These are phyloP conservation scores for Jamesozyma gamospora DNA, from an alignment of 805 yeast genomes.

Conservation along the genomic window DNA sequence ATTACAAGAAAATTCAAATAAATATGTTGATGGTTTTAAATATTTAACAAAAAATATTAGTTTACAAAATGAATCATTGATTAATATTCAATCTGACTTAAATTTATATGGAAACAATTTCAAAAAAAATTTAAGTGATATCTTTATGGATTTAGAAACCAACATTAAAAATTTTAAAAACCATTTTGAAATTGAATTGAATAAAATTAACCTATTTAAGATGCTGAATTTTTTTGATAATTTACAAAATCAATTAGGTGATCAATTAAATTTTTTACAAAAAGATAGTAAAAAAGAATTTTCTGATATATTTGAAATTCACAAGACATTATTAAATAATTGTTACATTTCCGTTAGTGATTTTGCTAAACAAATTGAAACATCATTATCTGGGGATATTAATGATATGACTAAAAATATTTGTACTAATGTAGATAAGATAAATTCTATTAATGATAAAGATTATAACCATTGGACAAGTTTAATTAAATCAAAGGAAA, in stretches of 20 bases:
- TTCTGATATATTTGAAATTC: background rate
- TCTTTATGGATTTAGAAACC: constrained; percentile 4
- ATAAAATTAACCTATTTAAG: background rate
- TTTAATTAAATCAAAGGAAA: background rate
- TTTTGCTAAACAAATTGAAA: constrained; percentile 3
- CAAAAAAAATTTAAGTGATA: constrained; percentile 1
- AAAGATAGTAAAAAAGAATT: background rate
- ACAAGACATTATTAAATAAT: background rate
- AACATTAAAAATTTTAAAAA: background rate
- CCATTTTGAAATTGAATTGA: background rate
- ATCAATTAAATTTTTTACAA: background rate
- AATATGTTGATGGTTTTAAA: constrained; percentile 9
- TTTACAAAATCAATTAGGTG: background rate
- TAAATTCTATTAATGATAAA: background rate
- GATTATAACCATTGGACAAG: background rate
- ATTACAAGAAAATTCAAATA: constrained; percentile 10
- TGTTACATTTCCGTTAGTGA: constrained; percentile 2
- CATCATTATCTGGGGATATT: background rate
- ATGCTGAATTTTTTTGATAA: background rate
- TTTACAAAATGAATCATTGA: constrained; percentile 5
- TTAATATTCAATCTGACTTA: background rate
- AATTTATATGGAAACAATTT: constrained; percentile 3
- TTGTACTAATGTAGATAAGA: background rate
- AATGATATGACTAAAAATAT: background rate
- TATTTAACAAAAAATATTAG: constrained; percentile 11